Conservation (phyloP, 176 grass and related monocot genomes). For the Paspalum notatum region DNA sequence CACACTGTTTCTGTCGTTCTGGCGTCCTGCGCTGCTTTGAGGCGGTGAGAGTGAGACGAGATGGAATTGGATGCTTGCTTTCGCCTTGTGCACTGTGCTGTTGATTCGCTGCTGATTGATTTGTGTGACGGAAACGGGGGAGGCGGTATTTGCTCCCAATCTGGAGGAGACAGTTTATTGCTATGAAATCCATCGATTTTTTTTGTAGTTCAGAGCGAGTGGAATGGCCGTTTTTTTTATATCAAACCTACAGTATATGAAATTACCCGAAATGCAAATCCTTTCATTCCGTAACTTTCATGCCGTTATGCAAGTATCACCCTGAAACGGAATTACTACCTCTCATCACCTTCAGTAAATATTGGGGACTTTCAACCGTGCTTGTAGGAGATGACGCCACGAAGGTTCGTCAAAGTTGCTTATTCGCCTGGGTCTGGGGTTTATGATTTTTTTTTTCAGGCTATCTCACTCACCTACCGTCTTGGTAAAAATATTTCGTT, state of each 20-base stretch:
- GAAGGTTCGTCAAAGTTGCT: background rate
- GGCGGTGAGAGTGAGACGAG: background rate
- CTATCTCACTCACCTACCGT: background rate
- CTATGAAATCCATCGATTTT: background rate
- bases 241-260: too few relatives aligned
- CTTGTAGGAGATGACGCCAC: background rate
- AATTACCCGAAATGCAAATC: too few relatives aligned
- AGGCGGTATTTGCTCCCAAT: background rate
- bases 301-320: background rate
- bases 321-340: background rate
- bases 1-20: background rate
- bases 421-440: background rate
- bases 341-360: background rate
- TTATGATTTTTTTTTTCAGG: background rate
- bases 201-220: background rate
- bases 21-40: background rate
- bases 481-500: background rate
- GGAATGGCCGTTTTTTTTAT: background rate
- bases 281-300: background rate
- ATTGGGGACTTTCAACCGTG: background rate
- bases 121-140: background rate
- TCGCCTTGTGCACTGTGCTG: too few relatives aligned
- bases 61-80: too few relatives aligned
- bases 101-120: background rate
- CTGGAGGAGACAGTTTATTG: background rate